These are phyloP conservation scores for Aureobasidium mangrovei DNA, from an alignment of 2,329 filamentous ascomycete genomes.

Conservation along the genomic window DNA sequence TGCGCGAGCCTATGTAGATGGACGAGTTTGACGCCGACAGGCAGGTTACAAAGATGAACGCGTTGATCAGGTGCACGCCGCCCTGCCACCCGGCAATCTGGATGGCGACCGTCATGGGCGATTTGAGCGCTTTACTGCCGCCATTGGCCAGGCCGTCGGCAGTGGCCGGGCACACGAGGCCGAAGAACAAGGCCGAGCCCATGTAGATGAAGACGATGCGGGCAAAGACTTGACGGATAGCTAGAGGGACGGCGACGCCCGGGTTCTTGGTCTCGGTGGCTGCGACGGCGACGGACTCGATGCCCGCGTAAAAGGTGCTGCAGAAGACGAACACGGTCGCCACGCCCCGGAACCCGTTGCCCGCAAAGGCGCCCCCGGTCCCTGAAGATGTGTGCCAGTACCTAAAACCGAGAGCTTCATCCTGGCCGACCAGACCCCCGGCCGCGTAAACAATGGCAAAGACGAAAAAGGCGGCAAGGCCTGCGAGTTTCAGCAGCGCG, in stretches of 20 bases:
- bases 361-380: constrained; percentile 27
- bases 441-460: constrained; percentile 33
- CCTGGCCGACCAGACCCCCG: constrained; percentile 24
- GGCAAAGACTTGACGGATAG: constrained; percentile 27
- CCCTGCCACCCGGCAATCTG: constrained; percentile 65
- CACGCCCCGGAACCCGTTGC: constrained; percentile 33
- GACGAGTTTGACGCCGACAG: constrained; percentile 64
- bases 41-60: constrained; percentile 65
- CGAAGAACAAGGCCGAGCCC: constrained; percentile 65
- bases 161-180: constrained; percentile 63
- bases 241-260: constrained; percentile 32
- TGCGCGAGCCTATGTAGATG: constrained; percentile 69
- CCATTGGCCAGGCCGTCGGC: constrained; percentile 55
- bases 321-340: constrained; percentile 36
- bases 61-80: constrained; percentile 69
- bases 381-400: constrained; percentile 30
- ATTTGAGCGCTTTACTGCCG: constrained; percentile 55
- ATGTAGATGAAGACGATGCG: constrained; percentile 50
- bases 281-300: constrained; percentile 44
- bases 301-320: constrained; percentile 42
- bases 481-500: constrained; percentile 32
- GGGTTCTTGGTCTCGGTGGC: constrained; percentile 46
- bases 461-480: constrained; percentile 32
- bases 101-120: constrained; percentile 65
- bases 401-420: constrained; percentile 23